These are phyloP conservation scores for Nitzschia sp. DNA, from an alignment of 108 stramenopile genomes.

Conservation along the genomic window DNA sequence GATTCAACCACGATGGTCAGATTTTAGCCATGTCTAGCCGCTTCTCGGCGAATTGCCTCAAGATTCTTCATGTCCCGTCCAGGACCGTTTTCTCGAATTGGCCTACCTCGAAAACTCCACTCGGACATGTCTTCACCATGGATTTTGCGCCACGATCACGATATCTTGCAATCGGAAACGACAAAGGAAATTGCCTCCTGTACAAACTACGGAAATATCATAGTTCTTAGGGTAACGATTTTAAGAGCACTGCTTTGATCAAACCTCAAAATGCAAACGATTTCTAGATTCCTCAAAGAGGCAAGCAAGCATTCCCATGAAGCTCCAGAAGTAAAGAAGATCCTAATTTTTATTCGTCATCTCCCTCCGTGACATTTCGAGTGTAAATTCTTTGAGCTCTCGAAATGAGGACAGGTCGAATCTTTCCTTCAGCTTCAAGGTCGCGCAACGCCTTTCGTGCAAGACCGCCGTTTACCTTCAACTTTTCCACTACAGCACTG, in stretches of 20 bases:
- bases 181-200: constrained; percentile 93
- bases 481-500: constrained; percentile 95
- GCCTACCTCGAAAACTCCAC: constrained; percentile 96
- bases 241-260: too few species aligned
- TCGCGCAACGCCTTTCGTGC: constrained; percentile 94
- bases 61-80: constrained; percentile 89
- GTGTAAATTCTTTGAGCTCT: constrained; percentile 98
- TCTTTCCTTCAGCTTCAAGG: constrained; percentile 94
- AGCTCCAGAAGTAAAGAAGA: not conserved
- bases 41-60: constrained; percentile 83
- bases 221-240: not conserved
- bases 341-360: constrained; percentile 38
- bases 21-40: constrained; percentile 91
- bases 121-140: constrained; percentile 88
- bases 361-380: constrained; percentile 83
- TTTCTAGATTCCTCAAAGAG: too few species aligned
- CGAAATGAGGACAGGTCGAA: constrained; percentile 89
- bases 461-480: constrained; percentile 97
- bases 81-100: constrained; percentile 96
- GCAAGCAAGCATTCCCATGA: too few species aligned
- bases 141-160: constrained; percentile 92
- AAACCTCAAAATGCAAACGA: too few species aligned
- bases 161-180: constrained; percentile 93
- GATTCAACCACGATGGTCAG: constrained; percentile 91
- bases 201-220: constrained; percentile 80